Evolutionary conservation across 768 basidiomycete species (phyloP).

Genomic region (Lactarius trivialis): DNA sequence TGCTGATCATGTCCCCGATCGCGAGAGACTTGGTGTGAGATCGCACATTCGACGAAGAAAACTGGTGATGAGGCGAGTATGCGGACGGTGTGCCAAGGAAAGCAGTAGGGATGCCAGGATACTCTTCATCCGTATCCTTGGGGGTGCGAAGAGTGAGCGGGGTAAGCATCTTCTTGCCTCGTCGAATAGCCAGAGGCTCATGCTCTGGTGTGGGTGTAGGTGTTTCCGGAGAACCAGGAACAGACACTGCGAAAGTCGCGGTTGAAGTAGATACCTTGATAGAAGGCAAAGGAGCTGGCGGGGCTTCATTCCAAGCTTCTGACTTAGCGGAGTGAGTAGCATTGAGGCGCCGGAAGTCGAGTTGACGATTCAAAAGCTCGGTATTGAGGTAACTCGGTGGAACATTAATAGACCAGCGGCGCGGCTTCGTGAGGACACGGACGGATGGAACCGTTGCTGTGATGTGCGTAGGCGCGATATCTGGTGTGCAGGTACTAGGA

Average conservation of each 20-base stretch:
- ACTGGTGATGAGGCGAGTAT: slow-evolving; percentile 30
- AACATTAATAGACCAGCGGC: slow-evolving; percentile 22
- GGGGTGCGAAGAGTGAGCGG: slow-evolving; percentile 27
- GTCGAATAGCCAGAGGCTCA: slow-evolving; percentile 34
- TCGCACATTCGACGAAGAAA: slow-evolving; percentile 4
- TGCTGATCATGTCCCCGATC: slow-evolving; percentile 34
- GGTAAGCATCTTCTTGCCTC: slow-evolving; percentile 32
- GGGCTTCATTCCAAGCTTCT: slow-evolving; percentile 6
- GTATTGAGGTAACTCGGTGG: slow-evolving; percentile 20
- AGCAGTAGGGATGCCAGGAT: slow-evolving; percentile 39
- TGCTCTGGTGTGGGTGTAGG: slow-evolving; percentile 8
- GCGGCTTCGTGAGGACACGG: slow-evolving; percentile 7
- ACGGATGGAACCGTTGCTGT: background rate
- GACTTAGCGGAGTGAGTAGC: slow-evolving; percentile 1
- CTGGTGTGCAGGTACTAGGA: background rate
- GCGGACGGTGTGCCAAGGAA: slow-evolving; percentile 35
- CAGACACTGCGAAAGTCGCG: slow-evolving; percentile 27
- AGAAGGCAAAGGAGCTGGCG: slow-evolving; percentile 26
- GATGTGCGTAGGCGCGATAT: background rate
- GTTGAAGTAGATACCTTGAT: slow-evolving; percentile 33
- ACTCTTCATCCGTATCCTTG: slow-evolving; percentile 26
- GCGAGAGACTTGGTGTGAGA: slow-evolving; percentile 25
- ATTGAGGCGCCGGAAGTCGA: slow-evolving; percentile 14
- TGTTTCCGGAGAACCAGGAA: slow-evolving; percentile 24
- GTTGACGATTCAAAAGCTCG: slow-evolving; percentile 14